Evolutionary conservation across 768 basidiomycete genomes (phyloP).

Genomic region (Suillus brevipes): DNA sequence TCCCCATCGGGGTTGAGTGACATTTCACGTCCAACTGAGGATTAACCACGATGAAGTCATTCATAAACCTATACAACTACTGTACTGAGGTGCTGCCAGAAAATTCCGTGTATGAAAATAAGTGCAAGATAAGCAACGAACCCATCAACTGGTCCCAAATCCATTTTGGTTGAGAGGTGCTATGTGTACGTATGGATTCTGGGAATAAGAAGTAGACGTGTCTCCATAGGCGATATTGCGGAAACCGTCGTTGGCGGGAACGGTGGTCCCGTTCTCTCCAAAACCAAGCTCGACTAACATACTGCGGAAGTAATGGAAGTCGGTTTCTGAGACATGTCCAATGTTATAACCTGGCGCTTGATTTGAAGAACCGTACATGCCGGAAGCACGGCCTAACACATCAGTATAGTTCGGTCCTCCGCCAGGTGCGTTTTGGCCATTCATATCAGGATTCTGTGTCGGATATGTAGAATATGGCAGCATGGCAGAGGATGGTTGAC

Average conservation of each 20-base stretch:
- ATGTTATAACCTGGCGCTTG: constrained; percentile 3
- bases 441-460: neutral
- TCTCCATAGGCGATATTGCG: constrained; percentile 33
- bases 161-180: constrained; percentile 25
- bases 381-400: neutral
- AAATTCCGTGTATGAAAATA: constrained; percentile 1
- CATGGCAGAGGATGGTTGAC: constrained; percentile 16
- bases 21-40: constrained; percentile 6
- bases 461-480: constrained; percentile 16
- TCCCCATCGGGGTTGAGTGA: constrained; percentile 64
- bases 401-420: neutral
- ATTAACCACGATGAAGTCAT: constrained; percentile 17
- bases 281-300: constrained; percentile 78
- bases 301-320: constrained; percentile 69
- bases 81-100: neutral
- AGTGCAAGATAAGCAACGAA: constrained; percentile 1
- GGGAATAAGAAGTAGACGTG: constrained; percentile 35
- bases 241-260: constrained; percentile 23
- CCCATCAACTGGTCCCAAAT: constrained; percentile 23
- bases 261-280: constrained; percentile 41
- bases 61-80: constrained; percentile 11
- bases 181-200: constrained; percentile 32
- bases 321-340: constrained; percentile 54
- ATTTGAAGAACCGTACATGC: neutral
- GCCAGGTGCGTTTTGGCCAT: neutral